Base-by-base conservation (phyloP, 2,329 filamentous ascomycete genomes). In the Epichloe bromicola region DNA sequence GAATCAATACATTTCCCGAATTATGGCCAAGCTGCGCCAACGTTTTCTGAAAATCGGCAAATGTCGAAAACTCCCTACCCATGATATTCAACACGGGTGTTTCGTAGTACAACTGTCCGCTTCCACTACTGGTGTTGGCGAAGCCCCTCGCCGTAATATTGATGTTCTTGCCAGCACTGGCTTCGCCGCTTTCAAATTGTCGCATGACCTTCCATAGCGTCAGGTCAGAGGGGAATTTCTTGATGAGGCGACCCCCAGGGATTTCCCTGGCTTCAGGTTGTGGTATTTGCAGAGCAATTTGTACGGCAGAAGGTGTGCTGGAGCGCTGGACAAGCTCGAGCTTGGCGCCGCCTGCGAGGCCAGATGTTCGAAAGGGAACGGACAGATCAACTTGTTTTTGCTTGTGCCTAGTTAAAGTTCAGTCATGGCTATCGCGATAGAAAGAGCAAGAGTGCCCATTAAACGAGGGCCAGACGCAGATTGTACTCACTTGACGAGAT, bases 251-350 rank as follows among this genome's bases (percentile, higher is more conserved):
- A 23, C 82, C 80, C 80, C 79, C 80, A 2, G 82, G 76, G 19
- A 78, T 74, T 46, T 76, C 73, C 43, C 71, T 73, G 19, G 77
- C 80, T 62, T 93, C 85, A 20, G 82, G 79, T 37, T 83, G 76
- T 3, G 88, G 87, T 30, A 96, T 73, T 63, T 95, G 87, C 12
- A 98, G 72, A n/a, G 88, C 91, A 41, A 98, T 85, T 40, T 85
- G 89, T 51, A 98, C 85, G 46, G 85, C 85, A 2, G 88, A 84
- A 0, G 90, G 85, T 0, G 89, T 93, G 52, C 87, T 86, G 44
- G 90, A 93, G 53, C 85, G 83, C 63, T 88, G 83, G 20, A 96
- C 85, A 47, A 98, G 85, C 63, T 97, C 90, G 53, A 98, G 80
- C 64, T 94, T 95, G 53, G 93, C 91, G 55, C 93, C 93, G 38